A percentile compares a stretch with the other conserved stretches of the same genome.
phyloP scores from a whole-genome alignment of 495 filamentous ascomycete species.

The Neurospora sp. region DNA sequence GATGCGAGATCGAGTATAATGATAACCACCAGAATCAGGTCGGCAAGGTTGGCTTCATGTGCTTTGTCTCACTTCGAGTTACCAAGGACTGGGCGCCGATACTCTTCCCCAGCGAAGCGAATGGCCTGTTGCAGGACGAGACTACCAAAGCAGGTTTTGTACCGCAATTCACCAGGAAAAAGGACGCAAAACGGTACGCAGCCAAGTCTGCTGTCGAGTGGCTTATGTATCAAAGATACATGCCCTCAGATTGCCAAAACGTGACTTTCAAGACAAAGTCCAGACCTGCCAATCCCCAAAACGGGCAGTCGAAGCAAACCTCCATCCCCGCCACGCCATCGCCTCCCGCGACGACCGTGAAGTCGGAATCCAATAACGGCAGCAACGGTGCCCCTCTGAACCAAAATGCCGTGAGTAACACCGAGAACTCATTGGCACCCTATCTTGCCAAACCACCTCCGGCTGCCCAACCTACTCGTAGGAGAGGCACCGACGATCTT shows the following conservation, averaged over 20 bases:
- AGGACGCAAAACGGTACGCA: slow-evolving; percentile 36
- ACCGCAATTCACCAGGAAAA: slow-evolving; percentile 27
- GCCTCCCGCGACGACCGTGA: background rate
- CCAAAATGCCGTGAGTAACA: background rate
- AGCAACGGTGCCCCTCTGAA: background rate
- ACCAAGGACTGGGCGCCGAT: slow-evolving; percentile 4
- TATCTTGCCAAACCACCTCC: background rate
- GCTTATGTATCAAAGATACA: slow-evolving; percentile 20
- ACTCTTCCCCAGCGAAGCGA: slow-evolving; percentile 18
- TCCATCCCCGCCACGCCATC: background rate
- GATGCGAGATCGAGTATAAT: background rate
- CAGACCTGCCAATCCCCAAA: background rate
- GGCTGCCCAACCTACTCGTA: background rate
- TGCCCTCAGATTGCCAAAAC: slow-evolving; percentile 11
- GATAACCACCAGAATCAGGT: background rate
- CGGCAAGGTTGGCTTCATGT: slow-evolving; percentile 10
- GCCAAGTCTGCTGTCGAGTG: slow-evolving; percentile 32
- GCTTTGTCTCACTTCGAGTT: slow-evolving; percentile 5
- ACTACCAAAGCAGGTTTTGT: background rate
- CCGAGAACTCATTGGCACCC: background rate
- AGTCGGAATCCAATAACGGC: background rate
- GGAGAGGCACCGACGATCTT: background rate
- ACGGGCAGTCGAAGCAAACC: background rate
- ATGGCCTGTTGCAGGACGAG: slow-evolving; percentile 10
- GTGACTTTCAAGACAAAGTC: slow-evolving; percentile 3